Base-by-base conservation (phyloP, 495 filamentous ascomycete species). In the Daldinia bambusicola region DNA sequence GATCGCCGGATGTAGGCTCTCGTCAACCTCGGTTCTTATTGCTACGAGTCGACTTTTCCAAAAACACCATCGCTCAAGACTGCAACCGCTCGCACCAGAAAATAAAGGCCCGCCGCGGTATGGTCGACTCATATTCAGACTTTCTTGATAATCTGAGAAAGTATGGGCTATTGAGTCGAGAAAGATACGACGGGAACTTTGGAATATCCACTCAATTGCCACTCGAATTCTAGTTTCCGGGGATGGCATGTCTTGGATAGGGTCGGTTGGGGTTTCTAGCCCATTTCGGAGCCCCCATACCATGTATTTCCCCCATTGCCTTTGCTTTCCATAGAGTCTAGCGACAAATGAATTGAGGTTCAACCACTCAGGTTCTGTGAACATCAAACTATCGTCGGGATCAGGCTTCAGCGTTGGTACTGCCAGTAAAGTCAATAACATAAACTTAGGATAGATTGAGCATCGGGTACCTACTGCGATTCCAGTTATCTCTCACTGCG, bases 61-160 rank as follows among this genome's bases (percentile, higher is more conserved):
- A n/a, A 68, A 63, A 38, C 50, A 48, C 65, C 65, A 68, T 56
- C 65, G 37, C 57, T 68, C 57, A 40, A 68, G 50, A 32, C 40
- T 68, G 9, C 13, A 62, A n/a, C 48, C 48, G 16, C 48, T 40
- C 1, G 16, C 4, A 8, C 58, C 58, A 2, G 38, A 9, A 16
- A 13, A 61, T 9, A 68, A 50, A 31, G 65, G 38, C 6, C 57
- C 65, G 13, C 36, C 6, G 8, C 48, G 4, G n/a, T 61, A 67
- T 16, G 56, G 36, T 3, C 6, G 18, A 6, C 48, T n/a, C 1
- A 16, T 2, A 10, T 13, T 1, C 9, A 36, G 56, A 22, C 34
- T 9, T 31, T 61, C 64, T 12, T 14, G 45, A 10, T 36, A 26
- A 20, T 50, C 57, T 10, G 50, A 38, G 32, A 0, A 37, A 13